Base-by-base conservation (phyloP, 2,329 filamentous ascomycete genomes). In the Xylariomycetidae sp. region DNA sequence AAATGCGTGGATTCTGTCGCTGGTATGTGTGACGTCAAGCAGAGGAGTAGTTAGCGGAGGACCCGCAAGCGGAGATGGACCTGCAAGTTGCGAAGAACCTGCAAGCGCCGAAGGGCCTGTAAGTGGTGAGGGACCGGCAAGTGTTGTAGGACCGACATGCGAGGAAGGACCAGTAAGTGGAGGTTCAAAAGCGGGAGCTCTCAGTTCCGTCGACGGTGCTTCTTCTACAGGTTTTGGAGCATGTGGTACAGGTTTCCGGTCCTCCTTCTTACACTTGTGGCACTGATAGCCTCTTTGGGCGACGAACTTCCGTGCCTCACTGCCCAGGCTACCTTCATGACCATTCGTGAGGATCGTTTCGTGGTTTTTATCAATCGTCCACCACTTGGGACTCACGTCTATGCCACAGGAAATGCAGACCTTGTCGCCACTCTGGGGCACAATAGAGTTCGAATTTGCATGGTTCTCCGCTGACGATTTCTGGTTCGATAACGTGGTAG, bases 371-470 rank as follows among this genome's bases (percentile, higher is more conserved):
- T 74, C 66, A 34, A 76, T 72, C 3, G 72, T 64, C 72, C 82
- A 84, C 84, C 84, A 88, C 50, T 74, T 82, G 4, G 83, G 85
- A 47, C 81, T 88, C 31, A 82, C 74, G 51, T 88, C 82, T 37
- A 83, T 72, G 22, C 72, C 72, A 47, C 80, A 84, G 6, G 76
- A 80, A 29, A 77, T 69, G 60, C 80, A 84, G 13, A 74, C 63
- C 53, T 73, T 80, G 27, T 72, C 67, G 5, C 65, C 63, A 3
- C 59, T 59, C 19, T 69, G 62, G 23, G 50, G 33, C 4, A 48
- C 44, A 15, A 45, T 44, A 2, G 54, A 44, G 4, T 44, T 31
- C 6, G 43, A 33, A 5, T 61, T 54, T 9, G 36, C 43, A 13
- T 49, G 37, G 25, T 47, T 44, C 12, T 59, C 58, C 22, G 30